Evolutionary conservation across 2,329 filamentous ascomycete genomes (phyloP).

Genomic region (Ascochyta fabae): DNA sequence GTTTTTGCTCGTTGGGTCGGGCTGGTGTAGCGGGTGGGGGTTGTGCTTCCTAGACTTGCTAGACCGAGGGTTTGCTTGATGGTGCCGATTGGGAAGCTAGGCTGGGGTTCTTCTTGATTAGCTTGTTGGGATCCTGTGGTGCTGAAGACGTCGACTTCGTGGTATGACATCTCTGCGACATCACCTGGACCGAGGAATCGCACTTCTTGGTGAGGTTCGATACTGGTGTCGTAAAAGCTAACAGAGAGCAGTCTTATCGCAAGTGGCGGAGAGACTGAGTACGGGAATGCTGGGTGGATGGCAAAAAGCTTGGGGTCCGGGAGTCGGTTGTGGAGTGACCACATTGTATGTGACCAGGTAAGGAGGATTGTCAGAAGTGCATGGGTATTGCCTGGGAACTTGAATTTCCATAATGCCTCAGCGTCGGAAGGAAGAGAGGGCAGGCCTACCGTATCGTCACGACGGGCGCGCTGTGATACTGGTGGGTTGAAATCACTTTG

Average conservation of each 20-base stretch:
- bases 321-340: conserved; percentile 13
- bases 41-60: not conserved
- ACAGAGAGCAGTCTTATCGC: conserved; percentile 22
- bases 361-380: conserved; percentile 25
- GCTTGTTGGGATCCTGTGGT: not conserved
- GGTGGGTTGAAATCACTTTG: not conserved
- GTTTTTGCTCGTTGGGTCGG: conserved; percentile 7
- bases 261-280: conserved; percentile 17
- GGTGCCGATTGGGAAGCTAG: not conserved
- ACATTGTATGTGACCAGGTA: conserved; percentile 29
- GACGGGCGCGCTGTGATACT: conserved; percentile 1
- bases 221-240: conserved; percentile 30
- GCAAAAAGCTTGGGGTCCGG: conserved; percentile 19
- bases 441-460: conserved; percentile 10
- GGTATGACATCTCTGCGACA: conserved; percentile 21
- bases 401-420: conserved; percentile 5
- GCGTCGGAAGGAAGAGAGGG: conserved; percentile 11
- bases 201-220: conserved; percentile 25
- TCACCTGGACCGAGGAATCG: conserved; percentile 28
- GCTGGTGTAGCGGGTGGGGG: not conserved
- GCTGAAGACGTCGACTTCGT: conserved; percentile 33
- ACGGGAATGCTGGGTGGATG: conserved; percentile 27
- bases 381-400: conserved; percentile 26
- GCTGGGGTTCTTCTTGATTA: not conserved
- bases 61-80: conserved; percentile 7